Evolutionary conservation across 768 basidiomycete species (phyloP).

Genomic region (Coprinellus micaceus): DNA sequence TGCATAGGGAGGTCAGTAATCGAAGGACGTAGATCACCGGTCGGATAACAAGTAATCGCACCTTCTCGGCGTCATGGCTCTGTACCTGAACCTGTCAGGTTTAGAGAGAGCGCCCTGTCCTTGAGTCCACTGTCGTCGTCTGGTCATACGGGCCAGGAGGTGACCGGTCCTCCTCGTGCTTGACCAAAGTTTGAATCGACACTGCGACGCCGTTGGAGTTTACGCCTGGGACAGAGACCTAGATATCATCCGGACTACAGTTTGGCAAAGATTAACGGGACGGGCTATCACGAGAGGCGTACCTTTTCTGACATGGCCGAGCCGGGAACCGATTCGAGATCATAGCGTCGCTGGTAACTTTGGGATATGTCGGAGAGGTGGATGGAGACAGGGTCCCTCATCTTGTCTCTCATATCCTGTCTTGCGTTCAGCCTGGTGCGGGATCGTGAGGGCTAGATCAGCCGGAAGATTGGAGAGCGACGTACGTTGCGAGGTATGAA

Average conservation of each 20-base stretch:
- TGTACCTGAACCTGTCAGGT: no score
- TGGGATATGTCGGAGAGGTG: conserved; percentile 37
- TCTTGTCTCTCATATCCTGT: conserved; percentile 32
- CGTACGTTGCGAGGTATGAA: conserved; percentile 48
- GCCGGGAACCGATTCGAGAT: conserved; percentile 8
- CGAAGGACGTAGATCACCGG: no score
- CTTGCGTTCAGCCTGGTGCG: conserved; percentile 43
- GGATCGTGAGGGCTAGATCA: background rate
- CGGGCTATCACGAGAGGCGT: background rate
- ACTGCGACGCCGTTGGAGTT: background rate
- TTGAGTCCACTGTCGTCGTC: background rate
- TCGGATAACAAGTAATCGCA: no score
- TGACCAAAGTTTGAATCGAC: background rate
- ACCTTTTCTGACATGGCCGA: background rate
- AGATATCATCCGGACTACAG: no score
- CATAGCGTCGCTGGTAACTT: conserved; percentile 10
- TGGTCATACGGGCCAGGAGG: background rate
- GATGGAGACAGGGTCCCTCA: conserved; percentile 37
- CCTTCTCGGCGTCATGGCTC: no score
- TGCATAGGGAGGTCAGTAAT: no score
- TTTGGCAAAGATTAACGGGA: no score
- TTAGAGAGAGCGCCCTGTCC: background rate
- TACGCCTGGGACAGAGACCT: no score
- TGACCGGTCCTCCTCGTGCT: background rate
- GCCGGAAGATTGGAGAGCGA: conserved; percentile 6